Conservation (phyloP, 2,329 filamentous ascomycete species). For the Sclerotinia minor region DNA sequence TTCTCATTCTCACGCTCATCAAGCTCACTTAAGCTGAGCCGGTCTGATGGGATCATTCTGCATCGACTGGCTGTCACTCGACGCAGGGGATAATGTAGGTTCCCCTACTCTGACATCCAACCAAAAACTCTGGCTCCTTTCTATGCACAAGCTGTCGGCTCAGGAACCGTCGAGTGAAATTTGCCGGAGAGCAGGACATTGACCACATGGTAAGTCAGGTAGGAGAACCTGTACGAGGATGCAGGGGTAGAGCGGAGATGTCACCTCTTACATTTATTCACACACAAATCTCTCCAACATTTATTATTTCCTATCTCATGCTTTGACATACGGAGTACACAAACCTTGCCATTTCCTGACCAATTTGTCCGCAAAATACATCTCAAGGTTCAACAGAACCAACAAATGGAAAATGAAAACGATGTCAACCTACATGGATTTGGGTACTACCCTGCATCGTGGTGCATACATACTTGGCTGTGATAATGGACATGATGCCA, state of each 20-base stretch:
- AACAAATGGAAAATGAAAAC: slow-evolving; percentile 13
- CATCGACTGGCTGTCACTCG: slow-evolving; percentile 19
- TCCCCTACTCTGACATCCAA: not conserved
- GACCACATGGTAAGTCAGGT: slow-evolving; percentile 1
- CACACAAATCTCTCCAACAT: not conserved
- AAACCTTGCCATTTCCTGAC: slow-evolving; percentile 15
- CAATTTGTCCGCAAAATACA: not conserved
- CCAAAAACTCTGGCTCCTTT: not conserved
- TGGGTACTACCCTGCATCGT: slow-evolving; percentile 15
- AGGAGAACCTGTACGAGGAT: slow-evolving; percentile 10
- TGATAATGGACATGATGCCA: slow-evolving; percentile 2
- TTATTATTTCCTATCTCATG: slow-evolving; percentile 8
- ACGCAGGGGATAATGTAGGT: slow-evolving; percentile 13
- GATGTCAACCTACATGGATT: slow-evolving; percentile 13
- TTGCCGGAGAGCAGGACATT: slow-evolving; percentile 17
- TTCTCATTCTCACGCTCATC: too few species aligned
- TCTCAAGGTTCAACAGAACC: slow-evolving; percentile 4
- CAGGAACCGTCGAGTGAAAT: slow-evolving; percentile 6
- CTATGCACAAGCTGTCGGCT: slow-evolving; percentile 22
- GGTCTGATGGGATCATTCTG: slow-evolving; percentile 20
- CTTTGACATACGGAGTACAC: not conserved
- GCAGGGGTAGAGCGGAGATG: slow-evolving; percentile 22
- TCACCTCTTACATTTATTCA: slow-evolving; percentile 7
- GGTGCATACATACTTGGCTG: not conserved
- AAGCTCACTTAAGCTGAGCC: not conserved